Evolutionary conservation across 768 basidiomycete genomes (phyloP), one percentile per base, ranked within the genome.

Genomic region (Suillus discolor): DNA sequence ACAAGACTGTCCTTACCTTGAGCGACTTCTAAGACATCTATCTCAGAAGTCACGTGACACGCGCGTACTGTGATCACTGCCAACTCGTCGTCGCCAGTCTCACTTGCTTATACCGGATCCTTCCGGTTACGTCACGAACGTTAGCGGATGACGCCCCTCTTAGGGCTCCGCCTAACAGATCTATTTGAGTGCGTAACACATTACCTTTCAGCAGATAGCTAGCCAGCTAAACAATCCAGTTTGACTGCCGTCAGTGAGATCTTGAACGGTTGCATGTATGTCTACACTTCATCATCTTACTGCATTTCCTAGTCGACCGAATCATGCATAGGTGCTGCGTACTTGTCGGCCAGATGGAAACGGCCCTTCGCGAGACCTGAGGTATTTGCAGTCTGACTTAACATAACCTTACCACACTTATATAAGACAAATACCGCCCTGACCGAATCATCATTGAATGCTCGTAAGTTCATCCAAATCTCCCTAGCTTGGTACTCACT

Each of bases 371-470:
- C 38, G 96, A 97, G 75, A 96, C 97, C 66, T 83, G 89, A 80
- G 91, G 91, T 89, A 70, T 42, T 41, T 59, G 76, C 73, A 44
- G 51, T 18, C n/a, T 31, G 23, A 41, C 62, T 20, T 67, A 49
- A 12, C 36, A 49, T 18, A n/a, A 47, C 20, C 39, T 20, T 31
- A 55, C 5, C 67, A 31, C 16, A 39, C 60, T 31, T n/a, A n/a
- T 57, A 42, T 6, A 49, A 94, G 93, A 96, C 44, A 92, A 88
- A 67, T 95, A 85, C 77, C 79, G 82, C 23, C 95, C 96, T 2
- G 94, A 98, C 77, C 84, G 96, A 44, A 96, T 98, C 71, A 90
- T 98, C 71, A 94, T 98, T 66, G 96, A 98, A 79, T 93, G 92
- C 83, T 96, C 94, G 94, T 95, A 73, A 63, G 88, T 81, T 23